Base-by-base conservation (phyloP, 768 basidiomycete genomes). In the Serpula lacrymans region DNA sequence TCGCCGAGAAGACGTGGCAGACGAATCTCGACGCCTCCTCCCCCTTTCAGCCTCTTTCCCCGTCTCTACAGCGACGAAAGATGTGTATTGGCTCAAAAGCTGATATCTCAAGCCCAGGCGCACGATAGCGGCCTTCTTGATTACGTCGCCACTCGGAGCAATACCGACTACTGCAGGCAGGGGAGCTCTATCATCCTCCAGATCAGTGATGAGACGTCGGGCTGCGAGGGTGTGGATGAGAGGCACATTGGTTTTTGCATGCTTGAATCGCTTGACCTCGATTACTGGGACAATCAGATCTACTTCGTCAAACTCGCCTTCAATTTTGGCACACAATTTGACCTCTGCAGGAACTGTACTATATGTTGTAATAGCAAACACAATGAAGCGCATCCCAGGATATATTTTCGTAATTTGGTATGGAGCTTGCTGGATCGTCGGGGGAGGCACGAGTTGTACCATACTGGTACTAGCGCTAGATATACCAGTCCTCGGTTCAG, bases 221-320 rank as follows among this genome's bases (percentile, higher is more conserved):
- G 78, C 80, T 5, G 77, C 72, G 27, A 82, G 59, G 0, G 72
- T 69, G 49, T 83, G 82, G 20, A 83, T 53, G 12, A 74, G 58
- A 41, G 49, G 65, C 35, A 43, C 62, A 16, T 51, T 14, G 1
- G 37, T 39, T 14, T 39, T 16, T 6, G 46, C 41, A 6, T 54
- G 42, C 20, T 45, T 48, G 41, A 58, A 59, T 5, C 59, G 55
- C 25, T 54, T 57, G 25, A 58, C 57, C 20, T 42, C 38, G 10
- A 45, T 45, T 1, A 69, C 57, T 2, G 29, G 25, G 1, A 68
- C 49, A 2, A 7, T 21, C 0, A 49, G 26, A 9, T 57, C 51
- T 3, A 53, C 33, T 2, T 43, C 34, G 3, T 54, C 49, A 5
- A 44, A 26, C 6, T 33, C 37, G 2, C 60, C 62, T 10, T 66